Base-by-base conservation (phyloP, 495 filamentous ascomycete species). In the Aspergillus hancockii region DNA sequence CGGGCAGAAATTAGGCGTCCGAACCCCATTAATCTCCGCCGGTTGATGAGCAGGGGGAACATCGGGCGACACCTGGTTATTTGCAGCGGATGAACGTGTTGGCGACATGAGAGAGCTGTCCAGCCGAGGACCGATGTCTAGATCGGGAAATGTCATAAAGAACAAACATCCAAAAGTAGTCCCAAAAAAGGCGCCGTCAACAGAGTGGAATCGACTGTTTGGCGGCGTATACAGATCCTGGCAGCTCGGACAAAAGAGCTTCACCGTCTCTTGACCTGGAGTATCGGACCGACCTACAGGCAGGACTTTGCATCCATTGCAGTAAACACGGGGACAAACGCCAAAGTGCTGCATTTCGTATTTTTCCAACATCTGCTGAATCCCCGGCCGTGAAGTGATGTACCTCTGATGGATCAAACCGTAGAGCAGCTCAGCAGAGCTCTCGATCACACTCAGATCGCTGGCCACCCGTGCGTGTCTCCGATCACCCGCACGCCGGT, bases 361-460 rank as follows among this genome's bases (percentile, higher is more conserved):
- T 70, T 98, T 98, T 71, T 98, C 95, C 30, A 92, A 90, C 94
- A 98, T 98, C 71, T 97, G 92, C 69, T 97, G 93, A 55, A 98
- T 98, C 19, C 94, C 94, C 7, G 91, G 91, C 34, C 94, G 82
- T n/a, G 92, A 97, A 57, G 92, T 97, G 77, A 98, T 98, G 73
- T 95, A 98, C 25, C 94, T 90, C 75, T 98, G 94, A 74, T 98
- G 94, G 68, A 98, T 98, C 22, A 98, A 83, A 7, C 94, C 94
- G 75, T 98, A 98, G 13, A 98, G 88, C 68, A 98, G 86, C 79
- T 98, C 95, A 10, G 94, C 94, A 0, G 92, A 96, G 66, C 89
- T 93, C 77, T 98, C 95, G 58, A 98, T 96, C 49, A 96, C 88
- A 47, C 91, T 95, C 50, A 96, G 76, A 75, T 98, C 93, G 67